Conservation (phyloP, 75 land plant genomes). For the Adiantum capillusveneris region DNA sequence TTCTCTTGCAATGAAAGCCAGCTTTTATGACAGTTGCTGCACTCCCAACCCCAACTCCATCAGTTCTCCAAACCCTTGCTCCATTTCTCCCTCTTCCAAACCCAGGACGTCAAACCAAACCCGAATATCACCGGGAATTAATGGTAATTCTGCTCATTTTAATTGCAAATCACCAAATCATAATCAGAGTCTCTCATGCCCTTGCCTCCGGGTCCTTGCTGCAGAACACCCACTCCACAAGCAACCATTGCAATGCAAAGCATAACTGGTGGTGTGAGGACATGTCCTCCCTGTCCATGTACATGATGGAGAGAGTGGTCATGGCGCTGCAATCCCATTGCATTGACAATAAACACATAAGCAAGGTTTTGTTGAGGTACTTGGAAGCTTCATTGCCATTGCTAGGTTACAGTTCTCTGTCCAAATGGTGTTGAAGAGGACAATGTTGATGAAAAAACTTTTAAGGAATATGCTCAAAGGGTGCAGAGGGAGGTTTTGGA, state of each 20-base stretch:
- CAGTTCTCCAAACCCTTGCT: slow-evolving; percentile 21
- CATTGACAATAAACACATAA: slow-evolving; percentile 34
- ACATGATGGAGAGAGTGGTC: slow-evolving; percentile 45
- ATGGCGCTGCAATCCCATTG: slow-evolving; percentile 38
- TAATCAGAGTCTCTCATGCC: too few relatives aligned
- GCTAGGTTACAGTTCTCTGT: slow-evolving; percentile 17
- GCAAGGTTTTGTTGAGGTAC: slow-evolving; percentile 67
- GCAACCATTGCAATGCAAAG: slow-evolving; percentile 38
- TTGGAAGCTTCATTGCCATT: slow-evolving; percentile 43
- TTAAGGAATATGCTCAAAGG: slow-evolving; percentile 14
- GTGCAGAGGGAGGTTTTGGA: slow-evolving; percentile 38
- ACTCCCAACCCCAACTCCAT: not conserved
- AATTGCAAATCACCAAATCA: slow-evolving; percentile 4
- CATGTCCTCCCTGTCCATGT: slow-evolving; percentile 35
- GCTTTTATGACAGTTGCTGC: not conserved
- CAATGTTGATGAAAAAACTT: slow-evolving; percentile 15
- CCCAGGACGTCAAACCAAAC: too few relatives aligned
- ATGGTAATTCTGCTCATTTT: slow-evolving; percentile 30
- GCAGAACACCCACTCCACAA: slow-evolving; percentile 7
- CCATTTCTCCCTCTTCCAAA: slow-evolving; percentile 41
- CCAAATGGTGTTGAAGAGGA: slow-evolving; percentile 13
- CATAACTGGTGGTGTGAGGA: slow-evolving; percentile 83
- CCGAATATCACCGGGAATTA: slow-evolving; percentile 1
- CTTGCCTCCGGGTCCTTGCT: too few relatives aligned
- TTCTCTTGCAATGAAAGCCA: slow-evolving; percentile 37